These are phyloP conservation scores for Aurinia saxatilis DNA, from an alignment of 345 rosid species.

Conservation along the genomic window DNA sequence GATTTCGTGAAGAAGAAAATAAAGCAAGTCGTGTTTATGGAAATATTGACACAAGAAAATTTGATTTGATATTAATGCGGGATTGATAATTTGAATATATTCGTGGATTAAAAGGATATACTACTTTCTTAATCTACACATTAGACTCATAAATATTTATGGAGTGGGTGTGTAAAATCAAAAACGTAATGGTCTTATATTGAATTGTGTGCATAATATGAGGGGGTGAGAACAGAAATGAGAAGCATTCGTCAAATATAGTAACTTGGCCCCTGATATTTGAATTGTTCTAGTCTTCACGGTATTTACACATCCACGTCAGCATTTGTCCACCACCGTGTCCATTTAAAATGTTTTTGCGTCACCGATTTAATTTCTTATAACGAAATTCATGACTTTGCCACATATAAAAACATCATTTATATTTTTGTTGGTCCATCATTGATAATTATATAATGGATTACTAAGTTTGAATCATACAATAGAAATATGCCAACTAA, in stretches of 20 bases:
- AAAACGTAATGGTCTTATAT: not conserved
- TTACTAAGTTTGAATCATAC: not conserved
- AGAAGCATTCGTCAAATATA: not conserved
- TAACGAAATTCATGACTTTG: not conserved
- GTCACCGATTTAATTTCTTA: not conserved
- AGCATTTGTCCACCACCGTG: not conserved
- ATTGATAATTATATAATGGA: not conserved
- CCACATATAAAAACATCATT: not conserved
- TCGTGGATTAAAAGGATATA: too few relatives aligned
- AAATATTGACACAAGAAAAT: not conserved
- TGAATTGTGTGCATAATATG: not conserved
- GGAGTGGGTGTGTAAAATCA: not conserved
- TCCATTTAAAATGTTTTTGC: not conserved
- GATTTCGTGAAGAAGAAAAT: not conserved
- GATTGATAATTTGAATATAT: too few relatives aligned
- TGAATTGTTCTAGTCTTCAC: slow-evolving; percentile 9
- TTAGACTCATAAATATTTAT: not conserved
- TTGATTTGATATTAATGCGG: not conserved
- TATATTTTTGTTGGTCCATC: not conserved
- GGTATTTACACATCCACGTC: not conserved
- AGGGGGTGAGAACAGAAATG: not conserved
- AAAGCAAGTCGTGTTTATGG: not conserved
- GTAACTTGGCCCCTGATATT: not conserved
- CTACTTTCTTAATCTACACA: not conserved
- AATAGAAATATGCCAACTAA: not conserved